These are phyloP conservation scores for Babesia bovis DNA, from an alignment of 169 alveolate genomes.

Conservation along the genomic window DNA sequence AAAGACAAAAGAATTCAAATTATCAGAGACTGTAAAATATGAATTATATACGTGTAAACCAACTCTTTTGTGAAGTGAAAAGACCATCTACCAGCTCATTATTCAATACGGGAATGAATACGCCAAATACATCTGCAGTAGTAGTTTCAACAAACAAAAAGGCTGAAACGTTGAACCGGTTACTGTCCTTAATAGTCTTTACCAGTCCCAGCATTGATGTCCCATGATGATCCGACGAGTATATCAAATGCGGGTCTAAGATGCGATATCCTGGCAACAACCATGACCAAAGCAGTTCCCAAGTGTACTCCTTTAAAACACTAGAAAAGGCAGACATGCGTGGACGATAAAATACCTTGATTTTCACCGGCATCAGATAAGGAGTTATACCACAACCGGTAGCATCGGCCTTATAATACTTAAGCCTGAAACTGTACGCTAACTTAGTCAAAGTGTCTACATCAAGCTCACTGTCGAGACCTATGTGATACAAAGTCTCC, in stretches of 20 bases:
- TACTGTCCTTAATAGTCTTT: slow-evolving; percentile 29
- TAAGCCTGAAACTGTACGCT: slow-evolving; percentile 72
- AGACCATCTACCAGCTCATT: slow-evolving; percentile 30
- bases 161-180: slow-evolving; percentile 21
- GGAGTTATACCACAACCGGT: slow-evolving; percentile 52
- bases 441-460: slow-evolving; percentile 70
- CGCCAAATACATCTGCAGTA: slow-evolving; percentile 39
- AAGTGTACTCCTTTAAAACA: slow-evolving; percentile 60
- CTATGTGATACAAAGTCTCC: slow-evolving; percentile 68
- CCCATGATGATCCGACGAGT: slow-evolving; percentile 57
- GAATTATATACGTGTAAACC: not conserved
- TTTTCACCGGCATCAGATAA: slow-evolving; percentile 72
- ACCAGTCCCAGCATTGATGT: slow-evolving; percentile 45
- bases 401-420: slow-evolving; percentile 63
- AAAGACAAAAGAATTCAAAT: slow-evolving; percentile 51
- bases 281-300: slow-evolving; percentile 76
- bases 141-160: slow-evolving; percentile 56
- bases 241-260: slow-evolving; percentile 54
- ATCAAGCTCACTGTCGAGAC: slow-evolving; percentile 63
- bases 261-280: slow-evolving; percentile 58
- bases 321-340: slow-evolving; percentile 61
- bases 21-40: slow-evolving; percentile 15
- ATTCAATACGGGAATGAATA: slow-evolving; percentile 48
- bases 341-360: slow-evolving; percentile 75
- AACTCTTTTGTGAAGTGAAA: slow-evolving; percentile 46